Evolutionary conservation across 2,329 filamentous ascomycete species (phyloP).

Genomic region (Phialophora chinensis): DNA sequence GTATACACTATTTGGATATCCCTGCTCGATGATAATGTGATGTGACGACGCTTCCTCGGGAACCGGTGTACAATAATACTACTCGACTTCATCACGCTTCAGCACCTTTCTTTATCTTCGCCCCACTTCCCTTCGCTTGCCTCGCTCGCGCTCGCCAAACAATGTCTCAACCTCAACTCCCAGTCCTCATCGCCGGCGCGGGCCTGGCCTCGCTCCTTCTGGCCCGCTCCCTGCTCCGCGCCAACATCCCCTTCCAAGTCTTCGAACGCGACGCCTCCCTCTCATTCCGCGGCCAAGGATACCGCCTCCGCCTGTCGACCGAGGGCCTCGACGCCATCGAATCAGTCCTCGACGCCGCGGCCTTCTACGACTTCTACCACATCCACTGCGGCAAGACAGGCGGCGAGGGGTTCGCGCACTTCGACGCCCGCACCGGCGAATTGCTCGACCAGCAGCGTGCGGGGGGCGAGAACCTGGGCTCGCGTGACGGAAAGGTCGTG

Average conservation of each 20-base stretch:
- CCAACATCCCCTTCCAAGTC: constrained; percentile 46
- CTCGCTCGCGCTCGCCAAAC: neutral
- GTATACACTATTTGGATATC: too few species aligned
- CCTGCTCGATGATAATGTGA: neutral
- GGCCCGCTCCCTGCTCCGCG: constrained; percentile 45
- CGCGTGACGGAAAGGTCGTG: constrained; percentile 64
- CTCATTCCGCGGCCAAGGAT: constrained; percentile 47
- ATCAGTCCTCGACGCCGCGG: constrained; percentile 53
- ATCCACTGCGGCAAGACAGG: constrained; percentile 52
- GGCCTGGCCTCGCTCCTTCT: constrained; percentile 48
- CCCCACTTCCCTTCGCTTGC: neutral
- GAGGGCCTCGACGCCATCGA: constrained; percentile 57
- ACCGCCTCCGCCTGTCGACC: constrained; percentile 45
- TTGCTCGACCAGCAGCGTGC: constrained; percentile 43
- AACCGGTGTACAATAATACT: too few species aligned
- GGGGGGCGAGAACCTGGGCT: constrained; percentile 48
- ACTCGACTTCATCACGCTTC: neutral
- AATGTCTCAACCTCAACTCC: constrained; percentile 27
- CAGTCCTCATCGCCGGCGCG: constrained; percentile 47
- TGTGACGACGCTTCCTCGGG: too few species aligned
- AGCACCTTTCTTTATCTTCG: too few species aligned
- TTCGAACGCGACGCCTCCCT: constrained; percentile 46
- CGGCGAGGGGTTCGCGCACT: constrained; percentile 57
- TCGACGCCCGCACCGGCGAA: constrained; percentile 63
- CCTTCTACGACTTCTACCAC: constrained; percentile 44